Base-by-base conservation (phyloP, 768 basidiomycete genomes). In the Cystobasidiopsis lactophilus region DNA sequence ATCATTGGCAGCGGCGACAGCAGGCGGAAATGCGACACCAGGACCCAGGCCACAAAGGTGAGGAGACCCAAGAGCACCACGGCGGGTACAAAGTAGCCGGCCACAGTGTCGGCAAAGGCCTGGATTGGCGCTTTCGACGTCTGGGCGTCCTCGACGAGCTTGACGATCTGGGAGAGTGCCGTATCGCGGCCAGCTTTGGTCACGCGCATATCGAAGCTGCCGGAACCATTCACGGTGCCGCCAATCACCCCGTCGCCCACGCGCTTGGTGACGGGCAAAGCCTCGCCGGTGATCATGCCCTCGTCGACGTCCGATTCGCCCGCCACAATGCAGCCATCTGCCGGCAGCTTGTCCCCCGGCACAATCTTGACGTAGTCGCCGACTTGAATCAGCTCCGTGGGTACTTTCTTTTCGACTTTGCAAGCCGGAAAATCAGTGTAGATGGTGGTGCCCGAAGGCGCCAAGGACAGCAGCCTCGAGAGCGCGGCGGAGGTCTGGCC, bases 91-190 rank as follows among this genome's bases (percentile, higher is more conserved):
- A 98, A 96, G 70, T 80, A 80, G 11, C 93, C 93, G 0, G 93
- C 91, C 40, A 93, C 78, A 50, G 74, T 77, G 67, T 98, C 93
- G 3, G 88, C 88, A 66, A 95, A 93, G 3, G 82, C 84, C 64
- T 98, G 93, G 57, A 98, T 95, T 10, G 93, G 93, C 2, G 93
- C 91, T 66, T 96, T 96, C 53, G 80, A 82, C 2, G 89, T 96
- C 68, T 96, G 93, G 1, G 93, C 93, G 39, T 96, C 88, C 64
- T 96, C 89, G 57, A 98, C 93, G 51, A 96, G 78, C 60, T 78
- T 78, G 55, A 96, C 91, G 57, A 98, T 95, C 68, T 96, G 93
- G 3, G 88, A 76, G 10, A 98, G 74, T 0, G 93, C 88, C 0
- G 93, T 95, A 64, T 98, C 88, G 62, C 85, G 82, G 37, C 93